Evolutionary conservation across 2,329 filamentous ascomycete genomes (phyloP).

Genomic region (Chalaropsis thielavioides): DNA sequence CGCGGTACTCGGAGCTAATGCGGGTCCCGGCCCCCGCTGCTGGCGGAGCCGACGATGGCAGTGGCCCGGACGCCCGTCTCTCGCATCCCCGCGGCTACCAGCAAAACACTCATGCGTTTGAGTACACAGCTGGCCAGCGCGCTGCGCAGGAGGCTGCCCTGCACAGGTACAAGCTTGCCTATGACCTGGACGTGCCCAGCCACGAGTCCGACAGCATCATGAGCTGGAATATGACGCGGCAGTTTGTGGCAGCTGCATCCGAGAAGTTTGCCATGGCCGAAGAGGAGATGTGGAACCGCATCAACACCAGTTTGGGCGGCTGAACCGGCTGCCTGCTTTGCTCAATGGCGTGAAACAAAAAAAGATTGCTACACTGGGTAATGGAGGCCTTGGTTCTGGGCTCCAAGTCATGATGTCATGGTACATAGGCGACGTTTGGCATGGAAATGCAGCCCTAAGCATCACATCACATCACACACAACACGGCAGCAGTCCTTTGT

Average conservation of each 20-base stretch:
- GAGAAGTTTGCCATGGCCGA: constrained; percentile 44
- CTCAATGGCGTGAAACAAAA: neutral
- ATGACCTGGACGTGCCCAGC: constrained; percentile 23
- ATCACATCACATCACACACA: neutral
- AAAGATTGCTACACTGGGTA: neutral
- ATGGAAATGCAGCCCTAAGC: neutral
- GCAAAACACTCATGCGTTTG: constrained; percentile 40
- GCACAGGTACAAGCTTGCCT: constrained; percentile 19
- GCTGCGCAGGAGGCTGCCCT: constrained; percentile 28
- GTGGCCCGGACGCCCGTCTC: constrained; percentile 29
- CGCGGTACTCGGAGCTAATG: neutral
- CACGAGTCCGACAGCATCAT: constrained; percentile 39
- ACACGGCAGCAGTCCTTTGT: neutral
- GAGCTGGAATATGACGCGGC: constrained; percentile 31
- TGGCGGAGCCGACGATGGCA: constrained; percentile 21
- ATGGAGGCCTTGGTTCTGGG: neutral
- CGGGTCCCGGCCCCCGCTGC: neutral
- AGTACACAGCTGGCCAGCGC: constrained; percentile 35
- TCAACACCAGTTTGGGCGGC: neutral
- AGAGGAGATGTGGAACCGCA: constrained; percentile 42
- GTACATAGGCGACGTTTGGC: neutral
- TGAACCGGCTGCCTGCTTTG: neutral
- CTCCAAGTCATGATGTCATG: neutral
- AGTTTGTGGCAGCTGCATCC: constrained; percentile 42
- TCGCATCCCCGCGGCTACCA: constrained; percentile 42